These are phyloP conservation scores for Yamadazyma buinensis DNA, from an alignment of 1,139 yeast species.

Conservation along the genomic window DNA sequence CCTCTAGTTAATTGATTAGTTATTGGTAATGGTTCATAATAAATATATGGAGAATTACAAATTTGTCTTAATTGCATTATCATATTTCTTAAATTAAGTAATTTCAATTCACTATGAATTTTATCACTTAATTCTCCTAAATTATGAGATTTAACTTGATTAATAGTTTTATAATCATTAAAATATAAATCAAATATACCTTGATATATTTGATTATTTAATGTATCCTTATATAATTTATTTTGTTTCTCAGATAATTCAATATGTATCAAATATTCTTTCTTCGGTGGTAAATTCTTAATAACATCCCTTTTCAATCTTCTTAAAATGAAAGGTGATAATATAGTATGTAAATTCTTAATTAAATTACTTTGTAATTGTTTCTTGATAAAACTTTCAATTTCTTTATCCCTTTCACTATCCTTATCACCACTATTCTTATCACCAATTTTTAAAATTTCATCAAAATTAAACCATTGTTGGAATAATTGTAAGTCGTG, in stretches of 20 bases:
- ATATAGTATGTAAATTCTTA: constrained; percentile 75
- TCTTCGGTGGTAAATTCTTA: constrained; percentile 71
- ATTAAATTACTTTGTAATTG: constrained; percentile 66
- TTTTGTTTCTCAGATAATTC: constrained; percentile 63
- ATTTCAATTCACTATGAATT: constrained; percentile 19
- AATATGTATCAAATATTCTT: constrained; percentile 80
- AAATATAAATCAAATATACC: constrained; percentile 22
- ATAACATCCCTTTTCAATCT: constrained; percentile 75
- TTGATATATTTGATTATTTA: constrained; percentile 42
- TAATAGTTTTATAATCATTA: constrained; percentile 16
- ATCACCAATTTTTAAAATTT: constrained; percentile 29
- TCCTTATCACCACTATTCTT: constrained; percentile 12
- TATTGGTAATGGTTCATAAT: constrained; percentile 70
- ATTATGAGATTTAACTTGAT: constrained; percentile 4
- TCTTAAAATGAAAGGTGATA: constrained; percentile 82
- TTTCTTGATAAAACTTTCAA: constrained; percentile 47
- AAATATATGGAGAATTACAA: constrained; percentile 81
- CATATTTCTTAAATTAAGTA: constrained; percentile 50
- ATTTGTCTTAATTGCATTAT: constrained; percentile 81
- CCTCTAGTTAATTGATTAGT: constrained; percentile 16
- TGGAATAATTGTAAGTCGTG: constrained; percentile 86
- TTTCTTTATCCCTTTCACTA: constrained; percentile 20
- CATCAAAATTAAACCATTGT: constrained; percentile 86
- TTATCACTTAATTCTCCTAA: constrained; percentile 6
- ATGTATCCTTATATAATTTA: constrained; percentile 57